A percentile compares a stretch with the other conserved stretches of the same genome.
Conservation (phyloP, 495 filamentous ascomycete genomes). For the Daldinia bambusicola region DNA sequence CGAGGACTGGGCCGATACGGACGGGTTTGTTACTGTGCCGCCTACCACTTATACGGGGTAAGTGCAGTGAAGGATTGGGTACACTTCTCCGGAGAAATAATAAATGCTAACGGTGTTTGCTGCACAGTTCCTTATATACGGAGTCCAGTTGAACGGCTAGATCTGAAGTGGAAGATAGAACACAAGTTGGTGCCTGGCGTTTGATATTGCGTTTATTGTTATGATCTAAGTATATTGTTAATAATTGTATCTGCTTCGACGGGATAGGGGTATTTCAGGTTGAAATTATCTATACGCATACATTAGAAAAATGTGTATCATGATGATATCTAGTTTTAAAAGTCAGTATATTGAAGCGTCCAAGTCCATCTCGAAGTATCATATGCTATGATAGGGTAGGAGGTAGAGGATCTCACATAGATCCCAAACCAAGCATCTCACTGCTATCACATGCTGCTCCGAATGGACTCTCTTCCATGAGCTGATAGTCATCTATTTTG, state of each 20-base stretch:
- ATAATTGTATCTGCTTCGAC: background rate
- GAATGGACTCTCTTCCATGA: background rate
- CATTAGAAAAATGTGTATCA: too few species aligned
- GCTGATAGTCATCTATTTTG: background rate
- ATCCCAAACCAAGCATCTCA: background rate
- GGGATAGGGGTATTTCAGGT: too few species aligned
- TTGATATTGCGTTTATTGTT: background rate
- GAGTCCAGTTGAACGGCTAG: constrained; percentile 11
- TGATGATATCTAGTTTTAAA: background rate
- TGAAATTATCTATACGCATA: too few species aligned
- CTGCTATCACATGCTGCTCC: background rate
- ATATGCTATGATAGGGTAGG: background rate
- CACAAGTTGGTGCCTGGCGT: background rate
- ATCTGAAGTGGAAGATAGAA: too few species aligned
- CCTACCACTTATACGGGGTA: constrained; percentile 56
- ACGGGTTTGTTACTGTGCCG: constrained; percentile 58
- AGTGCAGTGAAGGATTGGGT: constrained; percentile 20
- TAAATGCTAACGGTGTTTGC: constrained; percentile 12
- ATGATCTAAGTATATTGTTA: background rate
- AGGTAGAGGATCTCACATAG: background rate
- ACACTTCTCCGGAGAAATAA: background rate
- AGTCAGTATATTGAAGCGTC: background rate
- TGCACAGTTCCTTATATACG: constrained; percentile 32
- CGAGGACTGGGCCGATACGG: constrained; percentile 67
- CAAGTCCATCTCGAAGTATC: background rate